phyloP scores from a whole-genome alignment of 345 rosid genomes.

The Luvunga scandens region DNA sequence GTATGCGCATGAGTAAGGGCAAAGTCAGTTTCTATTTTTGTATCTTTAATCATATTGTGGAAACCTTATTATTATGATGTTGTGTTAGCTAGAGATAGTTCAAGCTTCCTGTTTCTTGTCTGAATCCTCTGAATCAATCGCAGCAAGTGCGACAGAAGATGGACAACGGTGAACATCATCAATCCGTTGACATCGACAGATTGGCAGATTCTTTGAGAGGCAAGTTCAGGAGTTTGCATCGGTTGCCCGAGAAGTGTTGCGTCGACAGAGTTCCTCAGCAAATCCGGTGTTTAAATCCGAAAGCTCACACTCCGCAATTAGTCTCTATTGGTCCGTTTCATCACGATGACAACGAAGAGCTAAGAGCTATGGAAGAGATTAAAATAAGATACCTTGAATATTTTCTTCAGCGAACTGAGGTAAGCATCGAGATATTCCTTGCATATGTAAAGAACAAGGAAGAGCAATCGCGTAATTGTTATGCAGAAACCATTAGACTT shows the following conservation, averaged over 20 bases:
- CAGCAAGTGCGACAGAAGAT: no score
- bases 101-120: no score
- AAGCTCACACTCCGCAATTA: background rate
- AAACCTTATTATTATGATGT: no score
- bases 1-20: no score
- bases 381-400: constrained; percentile 7
- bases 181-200: no score
- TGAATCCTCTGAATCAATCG: no score
- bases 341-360: background rate
- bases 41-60: no score
- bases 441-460: background rate
- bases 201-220: no score
- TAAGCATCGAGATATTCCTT: background rate
- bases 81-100: no score
- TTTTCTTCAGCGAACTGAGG: constrained; percentile 5
- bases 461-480: background rate
- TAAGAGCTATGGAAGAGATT: constrained; percentile 18
- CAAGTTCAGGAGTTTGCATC: no score
- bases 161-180: no score
- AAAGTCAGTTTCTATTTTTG: no score
- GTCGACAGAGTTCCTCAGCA: background rate
- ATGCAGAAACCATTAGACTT: background rate
- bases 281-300: background rate
- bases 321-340: constrained; percentile 22
- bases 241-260: background rate